Percentiles rank a stretch among this genome's conserved stretches.
These are phyloP conservation scores for Wickerhamomyces alni DNA, from an alignment of 805 yeast species.

Conservation along the genomic window DNA sequence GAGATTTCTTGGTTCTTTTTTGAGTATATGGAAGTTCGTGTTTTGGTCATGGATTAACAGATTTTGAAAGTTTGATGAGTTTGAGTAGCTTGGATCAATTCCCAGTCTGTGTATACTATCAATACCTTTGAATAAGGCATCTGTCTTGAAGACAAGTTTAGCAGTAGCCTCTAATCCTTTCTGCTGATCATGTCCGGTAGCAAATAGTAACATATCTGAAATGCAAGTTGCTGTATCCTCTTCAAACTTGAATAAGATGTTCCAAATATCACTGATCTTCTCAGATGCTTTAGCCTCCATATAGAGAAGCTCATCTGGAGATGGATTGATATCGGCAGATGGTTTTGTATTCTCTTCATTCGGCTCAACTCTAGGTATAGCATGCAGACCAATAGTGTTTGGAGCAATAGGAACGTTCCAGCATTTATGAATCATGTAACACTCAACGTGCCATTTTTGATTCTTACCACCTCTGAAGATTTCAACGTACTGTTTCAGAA, in stretches of 20 bases:
- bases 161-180: slow-evolving; percentile 70
- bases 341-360: slow-evolving; percentile 19
- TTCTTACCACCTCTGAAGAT: slow-evolving; percentile 84
- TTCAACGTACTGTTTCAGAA: slow-evolving; percentile 91
- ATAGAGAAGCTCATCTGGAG: slow-evolving; percentile 42
- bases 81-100: slow-evolving; percentile 11
- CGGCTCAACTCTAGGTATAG: slow-evolving; percentile 23
- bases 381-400: slow-evolving; percentile 44
- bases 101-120: slow-evolving; percentile 40
- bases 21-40: slow-evolving; percentile 13
- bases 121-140: slow-evolving; percentile 69
- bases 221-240: slow-evolving; percentile 86
- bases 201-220: slow-evolving; percentile 83
- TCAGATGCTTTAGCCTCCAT: slow-evolving; percentile 65
- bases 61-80: slow-evolving; percentile 4
- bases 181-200: slow-evolving; percentile 65
- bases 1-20: slow-evolving; percentile 61
- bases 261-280: slow-evolving; percentile 66
- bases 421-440: slow-evolving; percentile 94
- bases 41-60: slow-evolving; percentile 8
- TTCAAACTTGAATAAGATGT: slow-evolving; percentile 80
- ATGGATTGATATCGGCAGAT: slow-evolving; percentile 27
- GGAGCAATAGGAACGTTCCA: slow-evolving; percentile 85
- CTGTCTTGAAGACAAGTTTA: slow-evolving; percentile 63
- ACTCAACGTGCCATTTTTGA: slow-evolving; percentile 99